A percentile compares a stretch with the other conserved stretches of the same genome.
phyloP scores from a whole-genome alignment of 1,139 yeast species.

The Kazachstania sp. region DNA sequence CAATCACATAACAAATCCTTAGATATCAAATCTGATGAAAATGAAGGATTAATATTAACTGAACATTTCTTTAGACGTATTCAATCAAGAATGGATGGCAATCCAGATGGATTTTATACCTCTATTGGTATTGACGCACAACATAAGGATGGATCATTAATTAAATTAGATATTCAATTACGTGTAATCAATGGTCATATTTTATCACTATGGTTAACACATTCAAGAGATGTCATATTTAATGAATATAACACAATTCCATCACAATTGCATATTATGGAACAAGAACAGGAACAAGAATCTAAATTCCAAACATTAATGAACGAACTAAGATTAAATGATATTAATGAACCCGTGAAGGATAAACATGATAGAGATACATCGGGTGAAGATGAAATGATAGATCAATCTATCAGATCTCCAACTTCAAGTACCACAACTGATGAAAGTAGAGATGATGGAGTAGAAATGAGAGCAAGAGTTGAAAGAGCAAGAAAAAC shows the following conservation, averaged over 20 bases:
- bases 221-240: constrained; percentile 44
- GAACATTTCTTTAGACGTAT: constrained; percentile 79
- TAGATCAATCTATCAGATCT: background rate
- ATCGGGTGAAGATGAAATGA: background rate
- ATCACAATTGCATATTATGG: constrained; percentile 32
- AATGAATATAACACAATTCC: constrained; percentile 29
- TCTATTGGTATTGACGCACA: constrained; percentile 60
- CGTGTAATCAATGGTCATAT: constrained; percentile 56
- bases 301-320: constrained; percentile 6
- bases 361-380: background rate
- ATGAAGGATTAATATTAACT: constrained; percentile 58
- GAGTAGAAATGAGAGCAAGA: background rate
- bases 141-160: constrained; percentile 58
- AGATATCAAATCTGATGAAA: constrained; percentile 26
- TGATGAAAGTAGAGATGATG: background rate
- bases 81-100: constrained; percentile 23
- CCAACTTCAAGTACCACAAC: background rate
- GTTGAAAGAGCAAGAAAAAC: constrained; percentile 20
- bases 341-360: constrained; percentile 13
- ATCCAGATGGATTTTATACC: constrained; percentile 39
- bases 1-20: constrained; percentile 35
- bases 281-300: constrained; percentile 31
- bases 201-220: constrained; percentile 79
- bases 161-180: constrained; percentile 70
- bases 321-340: constrained; percentile 10